phyloP scores from a whole-genome alignment of 2,329 filamentous ascomycete genomes.

The Beauveria asiatica region DNA sequence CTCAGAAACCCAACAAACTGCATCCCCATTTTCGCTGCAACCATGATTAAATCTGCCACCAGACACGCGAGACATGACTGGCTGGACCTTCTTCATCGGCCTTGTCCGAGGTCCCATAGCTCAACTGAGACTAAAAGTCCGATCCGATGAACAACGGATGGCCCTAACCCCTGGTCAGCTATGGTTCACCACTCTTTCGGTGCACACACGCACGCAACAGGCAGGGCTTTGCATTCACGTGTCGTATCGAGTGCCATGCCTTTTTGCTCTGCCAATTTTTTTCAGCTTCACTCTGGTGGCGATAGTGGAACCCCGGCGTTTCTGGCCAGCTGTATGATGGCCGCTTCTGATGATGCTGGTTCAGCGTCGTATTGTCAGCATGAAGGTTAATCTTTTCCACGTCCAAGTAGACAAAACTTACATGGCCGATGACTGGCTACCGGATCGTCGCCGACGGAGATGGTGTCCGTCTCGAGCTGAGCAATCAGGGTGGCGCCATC shows the following conservation, averaged over 20 bases:
- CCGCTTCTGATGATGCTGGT: slow-evolving; percentile 12
- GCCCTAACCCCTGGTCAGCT: not conserved
- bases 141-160: not conserved
- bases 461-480: slow-evolving; percentile 14
- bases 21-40: not conserved
- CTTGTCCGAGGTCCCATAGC: not conserved
- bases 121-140: slow-evolving; percentile 2
- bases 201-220: not conserved
- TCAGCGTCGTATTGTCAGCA: not conserved
- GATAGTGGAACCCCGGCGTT: slow-evolving; percentile 12
- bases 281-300: slow-evolving; percentile 4
- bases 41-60: not conserved
- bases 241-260: not conserved
- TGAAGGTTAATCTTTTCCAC: not conserved
- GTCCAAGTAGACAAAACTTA: not conserved
- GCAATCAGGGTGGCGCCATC: slow-evolving; percentile 12
- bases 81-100: not conserved
- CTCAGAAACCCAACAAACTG: not conserved
- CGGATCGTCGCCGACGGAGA: slow-evolving; percentile 12
- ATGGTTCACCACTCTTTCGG: not conserved
- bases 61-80: not conserved
- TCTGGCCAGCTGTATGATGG: slow-evolving; percentile 6
- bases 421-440: slow-evolving; percentile 11
- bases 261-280: not conserved
- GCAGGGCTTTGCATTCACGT: not conserved